Percentiles rank a stretch among this genome's conserved stretches.
Conservation (phyloP, 345 rosid genomes). For the Populus pruinosa region DNA sequence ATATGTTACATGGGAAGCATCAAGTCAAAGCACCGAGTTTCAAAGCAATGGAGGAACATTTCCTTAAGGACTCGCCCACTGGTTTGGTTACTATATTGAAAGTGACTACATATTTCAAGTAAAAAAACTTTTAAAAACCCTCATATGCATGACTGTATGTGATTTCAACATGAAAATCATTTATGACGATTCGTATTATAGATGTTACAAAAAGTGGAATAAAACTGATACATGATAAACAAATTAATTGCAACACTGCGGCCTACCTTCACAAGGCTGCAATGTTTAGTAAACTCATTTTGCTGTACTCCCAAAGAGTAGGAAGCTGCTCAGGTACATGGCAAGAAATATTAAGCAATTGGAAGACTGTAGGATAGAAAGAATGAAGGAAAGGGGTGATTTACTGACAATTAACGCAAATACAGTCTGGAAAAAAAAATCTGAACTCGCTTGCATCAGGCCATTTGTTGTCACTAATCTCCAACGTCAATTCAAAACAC, state of each 20-base stretch:
- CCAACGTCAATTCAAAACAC: conserved; percentile 95
- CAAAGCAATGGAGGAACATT: neutral
- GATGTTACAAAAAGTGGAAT: neutral
- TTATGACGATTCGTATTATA: neutral
- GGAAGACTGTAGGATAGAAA: neutral
- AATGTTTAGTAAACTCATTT: conserved; percentile 87
- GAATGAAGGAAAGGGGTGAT: neutral
- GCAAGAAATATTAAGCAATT: conserved; percentile 16
- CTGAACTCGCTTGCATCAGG: conserved; percentile 79
- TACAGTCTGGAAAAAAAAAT: conserved; percentile 8
- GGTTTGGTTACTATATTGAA: neutral
- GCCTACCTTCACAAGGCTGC: conserved; percentile 71
- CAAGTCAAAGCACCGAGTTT: neutral
- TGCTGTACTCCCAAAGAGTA: conserved; percentile 81
- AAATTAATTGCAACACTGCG: neutral
- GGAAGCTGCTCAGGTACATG: conserved; percentile 56
- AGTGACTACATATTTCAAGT: neutral
- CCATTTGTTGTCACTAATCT: conserved; percentile 93
- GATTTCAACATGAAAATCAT: neutral
- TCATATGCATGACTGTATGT: neutral
- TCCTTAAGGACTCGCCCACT: neutral
- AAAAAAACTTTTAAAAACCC: neutral
- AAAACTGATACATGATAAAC: neutral
- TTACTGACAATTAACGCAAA: neutral
- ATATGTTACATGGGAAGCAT: neutral